Percentiles rank a stretch among this genome's conserved stretches.
Conservation (phyloP, 1,284 basidiomycete species). For the Rhizoctonia solani region DNA sequence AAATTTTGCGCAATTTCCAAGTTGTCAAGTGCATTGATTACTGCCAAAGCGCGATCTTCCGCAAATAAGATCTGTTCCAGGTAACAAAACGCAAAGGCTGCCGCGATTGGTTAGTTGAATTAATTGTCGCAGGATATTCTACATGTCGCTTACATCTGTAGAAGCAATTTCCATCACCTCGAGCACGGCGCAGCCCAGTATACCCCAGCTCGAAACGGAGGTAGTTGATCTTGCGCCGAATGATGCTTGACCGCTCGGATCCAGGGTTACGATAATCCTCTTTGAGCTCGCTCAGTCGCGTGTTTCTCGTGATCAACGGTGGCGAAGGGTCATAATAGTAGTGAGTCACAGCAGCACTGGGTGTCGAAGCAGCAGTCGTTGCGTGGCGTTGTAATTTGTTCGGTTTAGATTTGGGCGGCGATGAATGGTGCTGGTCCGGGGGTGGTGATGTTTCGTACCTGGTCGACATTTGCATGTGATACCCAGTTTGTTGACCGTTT, state of each 20-base stretch:
- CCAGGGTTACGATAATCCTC: slow-evolving; percentile 29
- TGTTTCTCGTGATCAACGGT: slow-evolving; percentile 3
- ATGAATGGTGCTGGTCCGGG: slow-evolving; percentile 19
- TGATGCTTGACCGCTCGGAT: slow-evolving; percentile 17
- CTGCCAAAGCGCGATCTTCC: slow-evolving; percentile 7
- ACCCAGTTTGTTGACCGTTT: not conserved
- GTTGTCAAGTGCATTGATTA: slow-evolving; percentile 11
- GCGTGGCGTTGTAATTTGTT: slow-evolving; percentile 20
- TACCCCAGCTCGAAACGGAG: slow-evolving; percentile 30
- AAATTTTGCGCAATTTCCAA: slow-evolving; percentile 23
- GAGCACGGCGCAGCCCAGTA: slow-evolving; percentile 20
- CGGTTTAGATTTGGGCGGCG: slow-evolving; percentile 15
- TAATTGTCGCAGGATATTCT: not conserved
- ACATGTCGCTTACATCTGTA: slow-evolving; percentile 15
- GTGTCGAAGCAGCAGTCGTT: slow-evolving; percentile 1
- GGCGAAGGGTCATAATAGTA: slow-evolving; percentile 18
- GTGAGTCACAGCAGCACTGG: not conserved
- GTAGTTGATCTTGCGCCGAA: slow-evolving; percentile 33
- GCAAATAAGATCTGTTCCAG: slow-evolving; percentile 15
- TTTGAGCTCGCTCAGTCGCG: slow-evolving; percentile 14
- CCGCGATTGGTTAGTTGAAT: not conserved
- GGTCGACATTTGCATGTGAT: slow-evolving; percentile 14
- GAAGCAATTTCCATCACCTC: slow-evolving; percentile 32
- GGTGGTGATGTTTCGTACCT: slow-evolving; percentile 24
- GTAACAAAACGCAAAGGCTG: slow-evolving; percentile 28